These are phyloP conservation scores for Gloeopeniophorella convolvens DNA, from an alignment of 768 basidiomycete genomes.

Conservation along the genomic window DNA sequence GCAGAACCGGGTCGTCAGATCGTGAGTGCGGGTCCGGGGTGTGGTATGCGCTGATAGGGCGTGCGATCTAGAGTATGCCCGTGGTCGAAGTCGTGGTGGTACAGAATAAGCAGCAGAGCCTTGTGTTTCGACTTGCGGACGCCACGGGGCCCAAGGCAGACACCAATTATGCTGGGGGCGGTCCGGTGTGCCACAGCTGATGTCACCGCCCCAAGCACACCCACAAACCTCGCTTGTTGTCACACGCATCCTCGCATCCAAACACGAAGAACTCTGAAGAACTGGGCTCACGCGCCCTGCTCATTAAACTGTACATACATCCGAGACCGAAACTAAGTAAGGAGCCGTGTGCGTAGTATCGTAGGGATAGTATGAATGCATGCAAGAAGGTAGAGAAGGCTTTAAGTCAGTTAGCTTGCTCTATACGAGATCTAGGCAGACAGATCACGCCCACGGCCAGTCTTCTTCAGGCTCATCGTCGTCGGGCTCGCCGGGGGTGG, in stretches of 20 bases:
- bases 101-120: too few species aligned
- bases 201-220: too few species aligned
- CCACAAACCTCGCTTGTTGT: too few species aligned
- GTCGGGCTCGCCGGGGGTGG: slow-evolving; percentile 31
- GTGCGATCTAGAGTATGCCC: background rate
- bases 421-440: too few species aligned
- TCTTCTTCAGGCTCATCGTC: slow-evolving; percentile 20
- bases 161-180: too few species aligned
- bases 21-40: background rate
- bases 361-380: too few species aligned
- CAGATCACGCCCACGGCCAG: slow-evolving; percentile 1
- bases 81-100: too few species aligned
- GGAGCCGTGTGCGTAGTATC: background rate
- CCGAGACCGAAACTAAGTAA: background rate
- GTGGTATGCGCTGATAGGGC: background rate
- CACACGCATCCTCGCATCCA: too few species aligned
- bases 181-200: too few species aligned
- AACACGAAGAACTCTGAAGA: too few species aligned
- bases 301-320: slow-evolving; percentile 4
- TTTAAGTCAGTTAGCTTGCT: too few species aligned
- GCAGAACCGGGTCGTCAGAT: background rate
- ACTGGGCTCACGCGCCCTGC: background rate
- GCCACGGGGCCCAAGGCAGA: background rate
- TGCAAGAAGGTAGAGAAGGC: too few species aligned
- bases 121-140: background rate